Base-by-base conservation (phyloP, 768 basidiomycete species). In the Mycena olivaceomarginata region DNA sequence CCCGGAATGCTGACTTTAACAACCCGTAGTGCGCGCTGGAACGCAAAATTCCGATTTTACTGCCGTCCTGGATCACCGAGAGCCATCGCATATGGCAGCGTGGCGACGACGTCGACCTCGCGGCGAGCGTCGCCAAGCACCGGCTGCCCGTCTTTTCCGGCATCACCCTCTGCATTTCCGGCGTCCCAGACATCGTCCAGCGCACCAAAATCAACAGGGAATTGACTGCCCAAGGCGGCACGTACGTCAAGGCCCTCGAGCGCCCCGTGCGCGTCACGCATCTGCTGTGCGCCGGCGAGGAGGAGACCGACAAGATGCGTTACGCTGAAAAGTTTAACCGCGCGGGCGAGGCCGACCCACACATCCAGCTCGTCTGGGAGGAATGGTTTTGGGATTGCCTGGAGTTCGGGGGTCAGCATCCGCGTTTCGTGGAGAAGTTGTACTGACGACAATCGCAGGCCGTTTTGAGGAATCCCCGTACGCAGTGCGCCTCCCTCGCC, bases 371-470 rank as follows among this genome's bases (percentile, higher is more conserved):
- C 3, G 92, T 98, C 1, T 98, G 97, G 95, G 97, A 98, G 81
- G 97, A 98, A 77, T 99, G 98, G 98, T 95, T 98, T 72, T 98
- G 96, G 96, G 97, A 98, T 81, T 98, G 91, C 39, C 81, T 98
- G 3, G 92, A 93, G 56, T 96, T 92, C 81, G 92, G 93, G 74
- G 96, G 74, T 69, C 9, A 18, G 72, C 59, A 5, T 18, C 94
- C 87, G 75, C 70, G 84, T 82, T 18, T 16, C 20, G 37, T 48
- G 31, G 31, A 31, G 31, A 31, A 31, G 31, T 20, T 68, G 41
- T 67, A 70, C 62, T 16, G 63, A 74, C 77, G 62, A 4, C 31
- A 18, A 64, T n/a, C 20, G 65, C 81, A 93, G 93, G 94, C 43
- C 86, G 92, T 72, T 94, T 94, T 74, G 91, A 93, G 41, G 94